Percentiles rank a stretch among this genome's conserved stretches.
Evolutionary conservation across 2,329 filamentous ascomycete genomes (phyloP).

Genomic region (Fusarium sp.): DNA sequence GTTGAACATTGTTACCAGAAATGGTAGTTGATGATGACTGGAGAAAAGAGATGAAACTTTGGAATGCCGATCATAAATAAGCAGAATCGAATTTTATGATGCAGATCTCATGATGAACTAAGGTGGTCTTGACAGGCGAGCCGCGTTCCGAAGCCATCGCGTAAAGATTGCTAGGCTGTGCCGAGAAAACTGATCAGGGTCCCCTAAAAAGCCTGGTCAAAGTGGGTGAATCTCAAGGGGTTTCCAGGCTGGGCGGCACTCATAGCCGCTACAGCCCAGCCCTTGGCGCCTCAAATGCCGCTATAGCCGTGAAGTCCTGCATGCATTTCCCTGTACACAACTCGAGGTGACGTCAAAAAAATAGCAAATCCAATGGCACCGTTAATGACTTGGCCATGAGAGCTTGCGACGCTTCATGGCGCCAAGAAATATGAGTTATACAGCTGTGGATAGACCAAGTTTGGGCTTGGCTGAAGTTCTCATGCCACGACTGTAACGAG

Average conservation of each 20-base stretch:
- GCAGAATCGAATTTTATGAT: conserved; percentile 2
- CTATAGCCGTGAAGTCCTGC: conserved; percentile 30
- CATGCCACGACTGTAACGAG: neutral
- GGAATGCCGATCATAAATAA: conserved; percentile 3
- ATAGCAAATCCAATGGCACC: conserved; percentile 6
- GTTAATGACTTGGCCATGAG: conserved; percentile 25
- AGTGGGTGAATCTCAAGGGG: conserved; percentile 7
- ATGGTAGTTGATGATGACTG: neutral
- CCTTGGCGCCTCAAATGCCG: conserved; percentile 40
- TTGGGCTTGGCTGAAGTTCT: neutral
- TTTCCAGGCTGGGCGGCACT: conserved; percentile 27
- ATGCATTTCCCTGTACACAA: conserved; percentile 13
- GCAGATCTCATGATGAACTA: neutral
- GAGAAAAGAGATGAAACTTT: neutral
- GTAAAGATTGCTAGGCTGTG: conserved; percentile 14
- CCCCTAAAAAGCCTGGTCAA: conserved; percentile 3
- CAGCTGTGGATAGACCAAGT: conserved; percentile 32
- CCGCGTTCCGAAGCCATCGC: conserved; percentile 36
- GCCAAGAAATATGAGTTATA: conserved; percentile 32
- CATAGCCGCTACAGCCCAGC: conserved; percentile 34
- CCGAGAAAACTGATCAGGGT: conserved; percentile 26
- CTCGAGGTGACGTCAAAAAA: conserved; percentile 43
- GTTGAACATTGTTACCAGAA: neutral
- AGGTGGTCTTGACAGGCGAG: conserved; percentile 1
- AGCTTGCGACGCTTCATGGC: conserved; percentile 39